Percentiles rank a stretch among this genome's conserved stretches.
These are phyloP conservation scores for Bruguiera hainesii DNA, from an alignment of 441 rosid species.

Conservation along the genomic window DNA sequence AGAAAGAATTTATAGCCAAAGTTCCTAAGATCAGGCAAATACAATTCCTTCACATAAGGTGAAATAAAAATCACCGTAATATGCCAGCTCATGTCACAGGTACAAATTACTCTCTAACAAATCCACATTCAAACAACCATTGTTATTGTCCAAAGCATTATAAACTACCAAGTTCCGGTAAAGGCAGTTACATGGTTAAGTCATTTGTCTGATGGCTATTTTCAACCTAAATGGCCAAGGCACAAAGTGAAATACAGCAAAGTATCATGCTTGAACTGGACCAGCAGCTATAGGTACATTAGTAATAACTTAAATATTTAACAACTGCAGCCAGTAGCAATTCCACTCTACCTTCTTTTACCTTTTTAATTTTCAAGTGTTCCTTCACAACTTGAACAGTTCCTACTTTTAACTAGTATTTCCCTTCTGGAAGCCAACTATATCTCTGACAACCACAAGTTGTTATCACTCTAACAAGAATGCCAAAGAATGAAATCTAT, in stretches of 20 bases:
- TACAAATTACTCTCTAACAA: not conserved
- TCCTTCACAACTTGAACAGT: not conserved
- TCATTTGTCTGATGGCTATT: not conserved
- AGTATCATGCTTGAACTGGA: not conserved
- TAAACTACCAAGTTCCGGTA: not conserved
- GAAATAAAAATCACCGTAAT: not conserved
- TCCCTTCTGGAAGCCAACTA: not conserved
- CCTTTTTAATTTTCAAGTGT: not conserved
- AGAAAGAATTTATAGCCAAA: not conserved
- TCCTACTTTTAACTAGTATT: not conserved
- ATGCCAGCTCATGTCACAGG: not conserved
- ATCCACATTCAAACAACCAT: not conserved
- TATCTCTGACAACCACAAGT: no score
- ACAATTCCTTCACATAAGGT: not conserved
- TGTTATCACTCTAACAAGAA: no score
- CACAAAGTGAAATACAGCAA: not conserved
- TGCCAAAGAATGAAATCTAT: no score
- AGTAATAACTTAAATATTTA: no score
- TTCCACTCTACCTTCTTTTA: not conserved
- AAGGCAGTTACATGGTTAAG: not conserved
- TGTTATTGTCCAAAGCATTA: not conserved
- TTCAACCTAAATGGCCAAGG: not conserved
- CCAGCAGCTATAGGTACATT: not conserved
- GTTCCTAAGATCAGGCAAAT: not conserved
- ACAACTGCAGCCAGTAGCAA: not conserved